These are phyloP conservation scores for Vitis rotundifolia DNA, from an alignment of 164 flowering plant genomes.

Conservation along the genomic window DNA sequence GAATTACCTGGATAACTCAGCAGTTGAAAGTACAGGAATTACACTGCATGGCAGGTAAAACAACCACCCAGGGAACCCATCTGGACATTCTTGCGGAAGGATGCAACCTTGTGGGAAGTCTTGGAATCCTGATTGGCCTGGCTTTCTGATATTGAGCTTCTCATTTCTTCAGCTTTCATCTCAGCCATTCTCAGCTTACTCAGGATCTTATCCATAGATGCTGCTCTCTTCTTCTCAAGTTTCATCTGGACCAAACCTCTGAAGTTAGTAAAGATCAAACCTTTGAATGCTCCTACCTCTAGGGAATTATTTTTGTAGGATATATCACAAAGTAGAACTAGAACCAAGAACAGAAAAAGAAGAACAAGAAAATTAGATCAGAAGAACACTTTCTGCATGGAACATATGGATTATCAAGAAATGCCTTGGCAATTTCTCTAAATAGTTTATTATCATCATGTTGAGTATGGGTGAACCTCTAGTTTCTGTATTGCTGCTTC, in stretches of 20 bases:
- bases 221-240: conserved; percentile 55
- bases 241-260: conserved; percentile 41
- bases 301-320: not conserved
- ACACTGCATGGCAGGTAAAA: conserved; percentile 25
- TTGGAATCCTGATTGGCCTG: conserved; percentile 9
- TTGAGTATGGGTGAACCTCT: conserved; percentile 40
- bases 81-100: conserved; percentile 17
- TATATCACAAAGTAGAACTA: not conserved
- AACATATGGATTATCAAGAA: not conserved
- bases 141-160: conserved; percentile 29
- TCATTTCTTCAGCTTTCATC: conserved; percentile 57
- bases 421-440: not conserved
- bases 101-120: conserved; percentile 11
- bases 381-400: not conserved
- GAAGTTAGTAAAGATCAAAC: not conserved
- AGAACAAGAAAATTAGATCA: not conserved
- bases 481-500: conserved; percentile 61
- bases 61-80: conserved; percentile 17
- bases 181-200: conserved; percentile 45
- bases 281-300: not conserved
- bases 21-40: not conserved
- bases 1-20: not conserved
- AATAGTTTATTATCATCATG: no score
- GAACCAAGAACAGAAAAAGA: not conserved
- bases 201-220: conserved; percentile 56